phyloP scores from a whole-genome alignment of 2,329 filamentous ascomycete species.

The Calonectria pauciramosa region DNA sequence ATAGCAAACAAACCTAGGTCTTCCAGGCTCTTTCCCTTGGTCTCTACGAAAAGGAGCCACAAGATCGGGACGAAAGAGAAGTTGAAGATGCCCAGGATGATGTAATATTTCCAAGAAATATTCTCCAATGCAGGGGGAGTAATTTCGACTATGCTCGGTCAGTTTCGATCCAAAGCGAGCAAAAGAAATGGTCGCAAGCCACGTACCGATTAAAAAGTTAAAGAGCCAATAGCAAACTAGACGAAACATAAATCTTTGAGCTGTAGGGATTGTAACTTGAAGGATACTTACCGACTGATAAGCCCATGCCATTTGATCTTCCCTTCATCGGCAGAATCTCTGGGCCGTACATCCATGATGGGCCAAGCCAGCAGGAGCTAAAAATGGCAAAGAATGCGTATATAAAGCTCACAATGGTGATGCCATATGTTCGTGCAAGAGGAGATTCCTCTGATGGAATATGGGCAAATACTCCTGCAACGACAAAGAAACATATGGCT shows the following conservation, averaged over 20 bases:
- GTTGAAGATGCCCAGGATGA: background rate
- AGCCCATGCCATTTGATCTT: background rate
- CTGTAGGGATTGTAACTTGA: rapidly evolving
- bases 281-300: background rate
- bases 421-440: background rate
- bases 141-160: background rate
- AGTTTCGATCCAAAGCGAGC: background rate
- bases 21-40: background rate
- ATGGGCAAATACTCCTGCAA: background rate
- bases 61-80: background rate
- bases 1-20: background rate
- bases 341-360: background rate
- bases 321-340: slow-evolving; percentile 3
- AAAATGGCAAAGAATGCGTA: slow-evolving; percentile 3
- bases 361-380: background rate
- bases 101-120: background rate
- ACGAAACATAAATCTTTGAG: background rate
- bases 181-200: too few species aligned
- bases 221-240: background rate
- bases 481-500: background rate
- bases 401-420: background rate
- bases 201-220: slow-evolving; percentile 2
- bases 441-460: background rate
- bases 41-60: background rate
- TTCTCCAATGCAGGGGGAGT: background rate